Conservation (phyloP, 176 grass and related monocot genomes). For the Elymus sibiricus region DNA sequence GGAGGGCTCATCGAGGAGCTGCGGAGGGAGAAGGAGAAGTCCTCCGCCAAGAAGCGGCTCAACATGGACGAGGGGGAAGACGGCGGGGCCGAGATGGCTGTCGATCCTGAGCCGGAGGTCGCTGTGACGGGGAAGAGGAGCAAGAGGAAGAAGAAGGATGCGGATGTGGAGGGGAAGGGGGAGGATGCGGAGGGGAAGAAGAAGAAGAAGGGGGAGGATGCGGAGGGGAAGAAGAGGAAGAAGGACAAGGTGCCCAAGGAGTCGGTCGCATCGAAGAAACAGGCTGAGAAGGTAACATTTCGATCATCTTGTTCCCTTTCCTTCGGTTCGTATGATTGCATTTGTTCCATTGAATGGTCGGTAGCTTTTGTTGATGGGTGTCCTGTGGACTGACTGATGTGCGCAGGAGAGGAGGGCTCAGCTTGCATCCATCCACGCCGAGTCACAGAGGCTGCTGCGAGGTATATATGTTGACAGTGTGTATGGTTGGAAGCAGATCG, state of each 20-base stretch:
- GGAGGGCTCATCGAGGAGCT: conserved; percentile 65
- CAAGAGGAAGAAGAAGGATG: conserved; percentile 53
- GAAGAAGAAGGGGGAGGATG: conserved; percentile 31
- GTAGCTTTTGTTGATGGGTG: conserved; percentile 4
- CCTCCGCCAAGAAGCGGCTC: conserved; percentile 78
- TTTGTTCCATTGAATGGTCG: background rate
- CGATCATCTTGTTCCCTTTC: background rate
- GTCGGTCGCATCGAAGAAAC: conserved; percentile 46
- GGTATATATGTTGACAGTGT: conserved; percentile 34
- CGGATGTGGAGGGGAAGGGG: background rate
- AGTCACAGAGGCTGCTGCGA: conserved; percentile 81
- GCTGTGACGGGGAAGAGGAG: conserved; percentile 40
- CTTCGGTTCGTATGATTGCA: background rate
- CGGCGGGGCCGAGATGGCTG: background rate
- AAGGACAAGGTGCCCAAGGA: conserved; percentile 48
- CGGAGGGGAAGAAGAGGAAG: background rate
- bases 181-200: conserved; percentile 38
- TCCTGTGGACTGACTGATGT: conserved; percentile 6
- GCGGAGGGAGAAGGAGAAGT: conserved; percentile 33
- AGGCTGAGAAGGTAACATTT: conserved; percentile 51
- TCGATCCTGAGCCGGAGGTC: background rate
- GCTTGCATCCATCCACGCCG: conserved; percentile 58
- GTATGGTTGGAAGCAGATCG: background rate
- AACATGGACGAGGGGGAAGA: conserved; percentile 51
- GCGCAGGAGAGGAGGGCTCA: conserved; percentile 63